These are phyloP conservation scores for Citrus cavaleriei DNA, from an alignment of 345 rosid genomes.

Conservation along the genomic window DNA sequence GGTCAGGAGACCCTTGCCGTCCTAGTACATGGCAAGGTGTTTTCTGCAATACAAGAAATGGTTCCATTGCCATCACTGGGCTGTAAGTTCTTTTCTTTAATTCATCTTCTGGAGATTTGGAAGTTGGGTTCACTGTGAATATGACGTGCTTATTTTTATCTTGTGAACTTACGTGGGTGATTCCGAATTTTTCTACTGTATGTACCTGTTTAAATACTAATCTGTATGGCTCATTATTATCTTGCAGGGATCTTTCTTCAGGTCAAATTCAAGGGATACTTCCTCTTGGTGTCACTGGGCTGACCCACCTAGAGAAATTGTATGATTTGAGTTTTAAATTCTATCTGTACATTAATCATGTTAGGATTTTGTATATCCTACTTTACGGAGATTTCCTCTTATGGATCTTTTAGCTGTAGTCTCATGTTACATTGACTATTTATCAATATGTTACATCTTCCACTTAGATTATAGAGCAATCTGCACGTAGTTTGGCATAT, in stretches of 20 bases:
- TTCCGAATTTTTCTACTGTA: not conserved
- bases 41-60: slow-evolving; percentile 30
- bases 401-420: not conserved
- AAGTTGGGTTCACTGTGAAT: not conserved
- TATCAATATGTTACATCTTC: not conserved
- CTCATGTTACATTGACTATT: not conserved
- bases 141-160: not conserved
- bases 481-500: not conserved
- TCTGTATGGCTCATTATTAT: not conserved
- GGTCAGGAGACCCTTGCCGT: slow-evolving; percentile 80
- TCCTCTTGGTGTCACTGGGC: slow-evolving; percentile 31
- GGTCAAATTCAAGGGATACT: slow-evolving; percentile 32
- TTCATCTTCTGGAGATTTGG: not conserved
- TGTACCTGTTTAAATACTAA: not conserved
- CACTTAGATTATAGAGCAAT: not conserved
- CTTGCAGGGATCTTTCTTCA: slow-evolving; percentile 44
- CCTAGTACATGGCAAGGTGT: slow-evolving; percentile 51
- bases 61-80: slow-evolving; percentile 30
- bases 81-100: slow-evolving; percentile 41
- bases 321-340: slow-evolving; percentile 25
- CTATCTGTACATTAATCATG: not conserved
- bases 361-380: not conserved
- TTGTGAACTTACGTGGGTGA: not conserved
- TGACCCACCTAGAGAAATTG: slow-evolving; percentile 40
- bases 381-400: not conserved